Conservation (phyloP, 2,329 filamentous ascomycete genomes). For the Penicillium aurantiogriseum region DNA sequence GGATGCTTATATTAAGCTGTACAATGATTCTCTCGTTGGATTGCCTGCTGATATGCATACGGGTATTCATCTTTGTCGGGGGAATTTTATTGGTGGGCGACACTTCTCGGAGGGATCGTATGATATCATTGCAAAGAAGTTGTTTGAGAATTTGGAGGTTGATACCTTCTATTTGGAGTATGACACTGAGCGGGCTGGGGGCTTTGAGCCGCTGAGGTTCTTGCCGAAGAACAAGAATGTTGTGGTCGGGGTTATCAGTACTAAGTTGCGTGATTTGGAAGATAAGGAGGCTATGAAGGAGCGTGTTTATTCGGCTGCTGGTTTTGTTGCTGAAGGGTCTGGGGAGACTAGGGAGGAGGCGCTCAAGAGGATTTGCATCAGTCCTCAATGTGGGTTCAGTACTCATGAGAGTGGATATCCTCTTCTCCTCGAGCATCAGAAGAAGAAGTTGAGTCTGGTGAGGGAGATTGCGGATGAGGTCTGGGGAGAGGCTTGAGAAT, state of each 20-base stretch:
- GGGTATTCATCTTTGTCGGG: slow-evolving; percentile 70
- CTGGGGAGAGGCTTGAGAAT: slow-evolving; percentile 49
- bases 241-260: slow-evolving; percentile 60
- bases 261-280: slow-evolving; percentile 62
- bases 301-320: slow-evolving; percentile 60
- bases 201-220: slow-evolving; percentile 63
- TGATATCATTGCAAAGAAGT: slow-evolving; percentile 64
- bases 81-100: slow-evolving; percentile 64
- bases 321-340: slow-evolving; percentile 67
- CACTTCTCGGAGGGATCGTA: slow-evolving; percentile 67
- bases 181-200: slow-evolving; percentile 63
- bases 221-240: slow-evolving; percentile 63
- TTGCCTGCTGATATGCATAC: slow-evolving; percentile 69
- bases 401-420: slow-evolving; percentile 72
- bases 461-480: slow-evolving; percentile 70
- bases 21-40: slow-evolving; percentile 67
- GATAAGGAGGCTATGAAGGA: slow-evolving; percentile 63
- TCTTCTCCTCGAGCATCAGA: slow-evolving; percentile 67
- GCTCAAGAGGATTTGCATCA: slow-evolving; percentile 64
- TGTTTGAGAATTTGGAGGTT: slow-evolving; percentile 62
- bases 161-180: slow-evolving; percentile 70
- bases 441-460: slow-evolving; percentile 68
- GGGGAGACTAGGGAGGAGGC: slow-evolving; percentile 65
- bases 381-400: slow-evolving; percentile 72
- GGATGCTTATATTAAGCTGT: slow-evolving; percentile 71